Conservation (phyloP, 2,329 filamentous ascomycete genomes). For the Pyricularia sp. region DNA sequence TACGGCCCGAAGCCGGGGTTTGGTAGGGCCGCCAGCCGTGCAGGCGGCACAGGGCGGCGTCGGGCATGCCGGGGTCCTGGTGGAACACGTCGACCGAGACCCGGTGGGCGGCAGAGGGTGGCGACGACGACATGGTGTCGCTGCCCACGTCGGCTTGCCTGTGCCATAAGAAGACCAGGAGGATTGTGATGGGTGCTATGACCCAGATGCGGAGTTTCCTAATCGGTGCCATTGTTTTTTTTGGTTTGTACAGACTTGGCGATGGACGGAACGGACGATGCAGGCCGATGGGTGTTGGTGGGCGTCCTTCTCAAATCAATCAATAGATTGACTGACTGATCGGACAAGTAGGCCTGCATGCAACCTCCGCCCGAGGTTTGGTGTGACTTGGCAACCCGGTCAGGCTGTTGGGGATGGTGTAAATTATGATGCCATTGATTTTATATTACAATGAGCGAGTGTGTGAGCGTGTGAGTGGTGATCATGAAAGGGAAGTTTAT, state of each 20-base stretch:
- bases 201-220: not conserved
- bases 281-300: not conserved
- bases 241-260: not conserved
- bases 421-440: not conserved
- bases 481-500: not conserved
- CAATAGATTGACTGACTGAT: not conserved
- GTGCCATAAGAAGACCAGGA: not conserved
- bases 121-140: not conserved
- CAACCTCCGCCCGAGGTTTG: not conserved
- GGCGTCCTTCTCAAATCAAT: not conserved
- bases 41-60: constrained; percentile 20
- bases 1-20: constrained; percentile 17
- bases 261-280: not conserved
- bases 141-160: not conserved
- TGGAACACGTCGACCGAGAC: not conserved
- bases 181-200: not conserved
- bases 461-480: not conserved
- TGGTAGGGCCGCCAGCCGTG: constrained; percentile 28
- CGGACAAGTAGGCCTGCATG: not conserved
- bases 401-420: not conserved
- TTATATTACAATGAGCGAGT: not conserved
- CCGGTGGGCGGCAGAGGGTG: not conserved
- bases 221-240: not conserved
- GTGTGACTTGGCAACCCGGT: not conserved
- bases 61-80: not conserved